Evolutionary conservation across 2,329 filamentous ascomycete species (phyloP).

Genomic region (Colletotrichum limetticola): DNA sequence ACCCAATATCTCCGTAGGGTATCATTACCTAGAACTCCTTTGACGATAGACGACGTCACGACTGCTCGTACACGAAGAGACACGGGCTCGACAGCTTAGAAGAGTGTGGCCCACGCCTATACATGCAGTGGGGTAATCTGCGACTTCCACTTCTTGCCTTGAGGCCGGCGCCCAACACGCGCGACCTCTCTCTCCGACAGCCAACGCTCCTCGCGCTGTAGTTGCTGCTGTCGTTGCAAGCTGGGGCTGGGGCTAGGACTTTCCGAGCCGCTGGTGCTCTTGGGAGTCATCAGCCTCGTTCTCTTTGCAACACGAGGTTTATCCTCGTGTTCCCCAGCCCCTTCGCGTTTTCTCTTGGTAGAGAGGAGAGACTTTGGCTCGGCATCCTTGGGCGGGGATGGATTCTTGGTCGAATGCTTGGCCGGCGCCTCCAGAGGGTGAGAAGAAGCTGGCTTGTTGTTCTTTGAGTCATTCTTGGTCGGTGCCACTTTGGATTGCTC

Average conservation of each 20-base stretch:
- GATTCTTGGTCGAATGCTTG: neutral
- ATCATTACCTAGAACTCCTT: neutral
- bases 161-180: neutral
- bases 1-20: neutral
- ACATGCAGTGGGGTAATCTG: neutral
- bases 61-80: neutral
- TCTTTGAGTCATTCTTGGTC: neutral
- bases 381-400: neutral
- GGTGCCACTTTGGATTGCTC: neutral
- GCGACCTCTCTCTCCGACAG: neutral
- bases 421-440: neutral
- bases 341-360: neutral
- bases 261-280: neutral
- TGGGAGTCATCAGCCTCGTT: neutral
- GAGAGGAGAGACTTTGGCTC: neutral
- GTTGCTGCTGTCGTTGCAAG: neutral
- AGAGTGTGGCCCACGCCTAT: neutral
- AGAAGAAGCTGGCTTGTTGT: neutral
- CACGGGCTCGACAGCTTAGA: neutral
- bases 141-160: neutral
- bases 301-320: neutral
- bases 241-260: neutral
- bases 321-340: neutral
- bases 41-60: neutral
- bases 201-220: neutral